phyloP scores from a whole-genome alignment of 306 rosid species.

The Calophaca sinica region DNA sequence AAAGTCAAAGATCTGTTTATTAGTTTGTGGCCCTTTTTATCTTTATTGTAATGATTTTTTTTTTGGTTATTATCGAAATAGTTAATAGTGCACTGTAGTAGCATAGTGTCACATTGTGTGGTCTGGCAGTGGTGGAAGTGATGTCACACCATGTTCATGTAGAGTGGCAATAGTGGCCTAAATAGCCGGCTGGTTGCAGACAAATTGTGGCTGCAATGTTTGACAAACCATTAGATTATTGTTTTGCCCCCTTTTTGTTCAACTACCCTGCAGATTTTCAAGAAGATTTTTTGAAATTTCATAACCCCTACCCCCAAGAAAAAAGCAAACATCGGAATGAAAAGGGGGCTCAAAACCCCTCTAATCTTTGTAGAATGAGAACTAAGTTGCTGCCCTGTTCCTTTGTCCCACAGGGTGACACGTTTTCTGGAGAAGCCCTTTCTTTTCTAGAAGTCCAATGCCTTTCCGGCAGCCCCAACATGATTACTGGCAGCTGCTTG shows the following conservation, averaged over 20 bases:
- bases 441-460: no score
- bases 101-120: not conserved
- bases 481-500: not conserved
- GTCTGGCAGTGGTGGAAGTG: not conserved
- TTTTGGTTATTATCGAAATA: not conserved
- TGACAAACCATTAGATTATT: not conserved
- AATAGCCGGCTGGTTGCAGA: not conserved
- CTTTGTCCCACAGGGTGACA: no score
- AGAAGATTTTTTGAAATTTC: not conserved
- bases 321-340: not conserved
- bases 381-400: not conserved
- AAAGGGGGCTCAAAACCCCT: not conserved
- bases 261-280: not conserved
- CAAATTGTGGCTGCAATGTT: not conserved
- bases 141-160: not conserved
- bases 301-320: not conserved
- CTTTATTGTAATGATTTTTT: not conserved
- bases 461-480: not conserved
- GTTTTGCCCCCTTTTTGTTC: not conserved
- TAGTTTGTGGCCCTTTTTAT: not conserved
- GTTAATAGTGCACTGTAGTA: slow-evolving; percentile 4
- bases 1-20: not conserved
- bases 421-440: not conserved
- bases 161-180: not conserved
- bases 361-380: not conserved